phyloP scores from a whole-genome alignment of 2,329 filamentous ascomycete genomes.

The Fusarium tjaetaba region DNA sequence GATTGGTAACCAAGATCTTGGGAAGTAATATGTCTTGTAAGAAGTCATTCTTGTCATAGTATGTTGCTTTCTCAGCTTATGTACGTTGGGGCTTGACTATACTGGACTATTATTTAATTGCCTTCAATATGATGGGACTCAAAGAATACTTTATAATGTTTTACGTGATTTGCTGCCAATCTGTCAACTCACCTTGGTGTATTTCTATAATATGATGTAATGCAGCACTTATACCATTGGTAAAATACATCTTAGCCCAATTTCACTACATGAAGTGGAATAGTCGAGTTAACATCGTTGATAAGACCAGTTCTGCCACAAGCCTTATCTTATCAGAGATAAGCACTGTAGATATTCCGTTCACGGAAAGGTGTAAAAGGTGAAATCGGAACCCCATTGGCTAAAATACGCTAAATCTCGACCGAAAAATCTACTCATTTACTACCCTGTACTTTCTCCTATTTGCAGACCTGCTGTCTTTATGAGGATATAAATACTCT shows the following conservation, averaged over 20 bases:
- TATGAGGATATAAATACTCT: too few species aligned
- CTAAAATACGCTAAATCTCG: background rate
- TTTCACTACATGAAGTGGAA: background rate
- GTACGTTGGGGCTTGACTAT: background rate
- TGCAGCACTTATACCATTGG: background rate
- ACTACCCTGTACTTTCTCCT: background rate
- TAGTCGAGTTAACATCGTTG: too few species aligned
- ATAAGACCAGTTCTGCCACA: background rate
- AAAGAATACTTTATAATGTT: fast-evolving
- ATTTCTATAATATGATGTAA: background rate
- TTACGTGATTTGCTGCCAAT: background rate
- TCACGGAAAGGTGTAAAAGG: too few species aligned
- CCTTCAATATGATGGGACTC: background rate
- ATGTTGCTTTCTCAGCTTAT: background rate
- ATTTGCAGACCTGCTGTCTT: background rate
- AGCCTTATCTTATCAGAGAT: background rate
- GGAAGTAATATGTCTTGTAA: background rate
- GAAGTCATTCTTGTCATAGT: too few species aligned
- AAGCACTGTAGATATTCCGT: background rate
- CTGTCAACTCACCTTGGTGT: fast-evolving
- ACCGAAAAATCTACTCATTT: fast-evolving
- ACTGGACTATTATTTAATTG: background rate
- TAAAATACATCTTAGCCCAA: too few species aligned
- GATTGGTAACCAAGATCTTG: too few species aligned
- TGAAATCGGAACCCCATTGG: background rate